Base-by-base conservation (phyloP, 2,329 filamentous ascomycete genomes). In the Exophiala aquamarina region DNA sequence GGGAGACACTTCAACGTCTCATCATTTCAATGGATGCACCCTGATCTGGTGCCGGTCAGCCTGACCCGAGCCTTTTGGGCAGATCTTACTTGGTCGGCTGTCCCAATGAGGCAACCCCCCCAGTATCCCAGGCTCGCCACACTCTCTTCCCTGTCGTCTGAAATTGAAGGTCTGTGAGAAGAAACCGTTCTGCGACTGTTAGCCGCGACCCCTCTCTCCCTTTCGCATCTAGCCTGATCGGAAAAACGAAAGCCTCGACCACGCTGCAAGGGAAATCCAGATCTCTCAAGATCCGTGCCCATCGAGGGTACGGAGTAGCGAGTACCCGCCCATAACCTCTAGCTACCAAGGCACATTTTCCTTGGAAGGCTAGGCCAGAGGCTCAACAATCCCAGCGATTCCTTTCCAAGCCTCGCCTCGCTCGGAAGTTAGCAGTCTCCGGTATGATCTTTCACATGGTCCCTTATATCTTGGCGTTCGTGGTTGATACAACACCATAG, bases 1-100 rank as follows among this genome's bases (percentile, higher is more conserved):
- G 14, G 41, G 41, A 54, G 42, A 54, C 52, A 37, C 3, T 19
- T 10, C 26, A 13, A 10, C 31, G 52, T 55, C 49, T 55, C 52
- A 55, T 35, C 15, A 32, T 34, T 13, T 13, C 31, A 21, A 23
- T 33, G 2, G 18, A 14, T 29, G 19, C 10, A 11, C n/a, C 36
- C 37, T 28, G 17, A 28, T 41, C 19, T 34, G 32, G n/a, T 8
- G 35, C 28, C 29, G 20, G 41, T 29, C 4, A 18, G 28, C 20
- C 26, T 10, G 32, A 23, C 15, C 19, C 8, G 19, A 9, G 15
- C 9, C 4, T 19, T 18, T 38, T n/a, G 19, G 14, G 11, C 13
- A 19, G 19, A n/a, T 38, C 19, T 14, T 4, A 23, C 29, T 23
- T 11, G 10, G n/a, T 34, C 32, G 32, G 32, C n/a, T 18, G 32